A percentile compares a stretch with the other conserved stretches of the same genome.
phyloP scores from a whole-genome alignment of 345 rosid species.

The Carallia brachiata region DNA sequence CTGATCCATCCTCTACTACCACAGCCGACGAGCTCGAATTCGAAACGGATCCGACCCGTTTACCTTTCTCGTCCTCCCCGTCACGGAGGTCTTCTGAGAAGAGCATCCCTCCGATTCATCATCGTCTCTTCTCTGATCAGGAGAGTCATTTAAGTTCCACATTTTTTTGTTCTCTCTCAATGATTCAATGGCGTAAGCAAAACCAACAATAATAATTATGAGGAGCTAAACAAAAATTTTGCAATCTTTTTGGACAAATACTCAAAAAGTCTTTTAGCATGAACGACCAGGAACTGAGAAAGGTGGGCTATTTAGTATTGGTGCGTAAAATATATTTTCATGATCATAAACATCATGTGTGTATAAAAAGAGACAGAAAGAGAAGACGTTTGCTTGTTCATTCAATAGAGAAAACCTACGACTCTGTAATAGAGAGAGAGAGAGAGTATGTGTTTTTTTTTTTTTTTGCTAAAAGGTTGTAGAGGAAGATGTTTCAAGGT shows the following conservation, averaged over 20 bases:
- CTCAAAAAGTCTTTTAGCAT: not conserved
- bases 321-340: not conserved
- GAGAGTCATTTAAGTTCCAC: slow-evolving; percentile 85
- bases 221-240: not conserved
- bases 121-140: slow-evolving; percentile 37
- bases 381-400: not conserved
- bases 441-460: slow-evolving; percentile 11
- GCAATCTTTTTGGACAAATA: not conserved
- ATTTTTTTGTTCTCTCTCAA: slow-evolving; percentile 26
- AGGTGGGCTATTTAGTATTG: not conserved
- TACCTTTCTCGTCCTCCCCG: slow-evolving; percentile 57
- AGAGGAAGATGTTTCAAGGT: slow-evolving; percentile 11
- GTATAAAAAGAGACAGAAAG: not conserved
- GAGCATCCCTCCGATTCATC: slow-evolving; percentile 55
- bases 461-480: slow-evolving; percentile 15
- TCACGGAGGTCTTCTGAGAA: slow-evolving; percentile 35
- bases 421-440: slow-evolving; percentile 1
- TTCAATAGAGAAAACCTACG: slow-evolving; percentile 29
- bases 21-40: slow-evolving; percentile 86
- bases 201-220: not conserved
- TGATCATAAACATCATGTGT: not conserved
- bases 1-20: slow-evolving; percentile 73
- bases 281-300: not conserved
- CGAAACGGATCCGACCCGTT: slow-evolving; percentile 67
- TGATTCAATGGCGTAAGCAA: not conserved